Conservation (phyloP, 352 stramenopile genomes). For the Phytophthora melonis region DNA sequence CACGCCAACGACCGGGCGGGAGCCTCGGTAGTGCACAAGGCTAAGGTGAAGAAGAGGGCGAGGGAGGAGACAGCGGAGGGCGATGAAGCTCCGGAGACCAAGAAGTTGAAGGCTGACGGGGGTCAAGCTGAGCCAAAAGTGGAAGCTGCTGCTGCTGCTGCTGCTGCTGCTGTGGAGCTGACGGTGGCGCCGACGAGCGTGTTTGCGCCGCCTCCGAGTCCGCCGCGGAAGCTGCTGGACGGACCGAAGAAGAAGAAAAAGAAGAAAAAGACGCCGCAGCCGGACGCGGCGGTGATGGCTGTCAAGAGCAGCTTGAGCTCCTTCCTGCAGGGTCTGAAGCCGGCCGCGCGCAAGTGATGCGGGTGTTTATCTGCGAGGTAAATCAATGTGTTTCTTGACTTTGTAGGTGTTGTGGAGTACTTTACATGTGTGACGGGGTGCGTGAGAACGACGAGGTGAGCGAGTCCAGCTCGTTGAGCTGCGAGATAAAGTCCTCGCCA, state of each 20-base stretch:
- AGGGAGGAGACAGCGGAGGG: constrained; percentile 13
- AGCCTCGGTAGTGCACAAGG: constrained; percentile 58
- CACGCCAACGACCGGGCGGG: constrained; percentile 57
- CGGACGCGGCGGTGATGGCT: constrained; percentile 47
- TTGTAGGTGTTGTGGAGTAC: constrained; percentile 1
- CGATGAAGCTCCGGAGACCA: constrained; percentile 15
- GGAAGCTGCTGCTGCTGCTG: background rate
- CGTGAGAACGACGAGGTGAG: constrained; percentile 35
- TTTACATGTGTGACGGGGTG: constrained; percentile 34
- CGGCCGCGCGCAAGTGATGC: constrained; percentile 44
- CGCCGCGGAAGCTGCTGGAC: constrained; percentile 76
- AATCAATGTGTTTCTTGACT: constrained; percentile 11
- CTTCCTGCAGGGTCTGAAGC: constrained; percentile 63
- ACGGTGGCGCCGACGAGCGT: constrained; percentile 43
- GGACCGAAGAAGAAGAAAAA: constrained; percentile 79
- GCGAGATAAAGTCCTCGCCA: constrained; percentile 37
- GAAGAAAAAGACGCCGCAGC: constrained; percentile 61
- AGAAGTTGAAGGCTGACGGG: constrained; percentile 40
- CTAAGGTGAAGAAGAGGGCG: constrained; percentile 58
- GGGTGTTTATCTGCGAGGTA: background rate
- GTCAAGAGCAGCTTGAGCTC: constrained; percentile 78
- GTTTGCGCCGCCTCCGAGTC: constrained; percentile 63
- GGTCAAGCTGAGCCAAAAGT: background rate
- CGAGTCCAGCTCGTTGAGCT: constrained; percentile 39
- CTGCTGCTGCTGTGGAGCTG: constrained; percentile 4